Base-by-base conservation (phyloP, 495 filamentous ascomycete genomes). In the Aspergillus cristatus region DNA sequence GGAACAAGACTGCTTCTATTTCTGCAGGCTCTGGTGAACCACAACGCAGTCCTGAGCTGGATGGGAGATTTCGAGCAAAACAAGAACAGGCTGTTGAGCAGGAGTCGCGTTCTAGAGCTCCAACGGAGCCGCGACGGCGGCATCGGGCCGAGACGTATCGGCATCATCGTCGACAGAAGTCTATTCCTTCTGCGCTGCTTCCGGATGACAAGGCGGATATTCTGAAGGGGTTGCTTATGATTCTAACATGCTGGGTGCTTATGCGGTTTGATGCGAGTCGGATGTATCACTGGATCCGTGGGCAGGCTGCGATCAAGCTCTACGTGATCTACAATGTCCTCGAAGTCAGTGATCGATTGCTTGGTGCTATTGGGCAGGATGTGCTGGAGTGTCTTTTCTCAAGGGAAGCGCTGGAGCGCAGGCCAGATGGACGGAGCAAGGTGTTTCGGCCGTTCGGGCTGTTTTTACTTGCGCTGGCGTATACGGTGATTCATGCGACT, bases 281-380 rank as follows among this genome's bases (percentile, higher is more conserved):
- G 25, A 94, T 99, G 86, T 99, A 99, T 60, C 91, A 99, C 56
- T 84, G 87, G 51, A 96, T 99, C 51, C 80, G 87, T 32, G 91
- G 87, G 6, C 93, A 97, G 62, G 86, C 87, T 3, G 88, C 89
- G 6, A 94, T 99, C 62, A 99, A 99, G 57, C 70, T 99, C 3
- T 99, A 97, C 59, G 89, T 96, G 31, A 96, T 99, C 34, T 97
- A 94, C 66, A 97, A 97, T 50, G 84, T 94, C 20, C 71, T 99
- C 3, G 91, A 99, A 60, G 82, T 80, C 38, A 79, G 78, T 35
- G 91, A 99, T 55, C 78, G 86, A 17, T 70, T 99, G 0, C 75
- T 96, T 37, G 83, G 85, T 3, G 90, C 91, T 1, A 70, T 97
- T 15, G 91, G 91, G 18, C 93, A 97, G 57, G 91, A 99, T 59